A percentile compares a stretch with the other conserved stretches of the same genome.
Conservation (phyloP, 2,329 filamentous ascomycete genomes). For the Raffaelea albimanens region DNA sequence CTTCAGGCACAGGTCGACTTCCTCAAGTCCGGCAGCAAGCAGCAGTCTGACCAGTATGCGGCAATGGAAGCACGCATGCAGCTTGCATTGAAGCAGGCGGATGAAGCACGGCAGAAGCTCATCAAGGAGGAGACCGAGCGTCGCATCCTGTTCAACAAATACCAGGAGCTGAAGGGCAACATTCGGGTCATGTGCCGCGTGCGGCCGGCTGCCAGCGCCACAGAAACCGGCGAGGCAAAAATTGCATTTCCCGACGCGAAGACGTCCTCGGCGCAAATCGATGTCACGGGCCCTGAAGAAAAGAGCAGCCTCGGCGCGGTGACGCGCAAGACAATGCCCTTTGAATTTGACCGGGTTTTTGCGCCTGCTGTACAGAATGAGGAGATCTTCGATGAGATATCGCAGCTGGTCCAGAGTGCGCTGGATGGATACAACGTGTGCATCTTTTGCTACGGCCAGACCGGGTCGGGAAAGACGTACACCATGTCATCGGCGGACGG, state of each 20-base stretch:
- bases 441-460: constrained; percentile 98
- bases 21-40: constrained; percentile 80
- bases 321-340: constrained; percentile 70
- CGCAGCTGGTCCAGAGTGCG: constrained; percentile 90
- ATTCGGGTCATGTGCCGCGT: constrained; percentile 98
- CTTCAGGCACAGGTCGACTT: constrained; percentile 79
- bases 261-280: constrained; percentile 79
- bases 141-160: constrained; percentile 90
- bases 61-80: constrained; percentile 72
- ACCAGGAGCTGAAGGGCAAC: constrained; percentile 95
- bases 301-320: constrained; percentile 69
- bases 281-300: constrained; percentile 74
- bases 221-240: constrained; percentile 58
- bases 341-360: constrained; percentile 92
- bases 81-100: constrained; percentile 61
- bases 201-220: constrained; percentile 55
- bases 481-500: constrained; percentile 89
- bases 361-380: constrained; percentile 66
- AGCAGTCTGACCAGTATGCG: constrained; percentile 78
- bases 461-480: constrained; percentile 90
- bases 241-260: constrained; percentile 75
- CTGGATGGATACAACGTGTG: constrained; percentile 97
- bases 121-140: constrained; percentile 86
- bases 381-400: constrained; percentile 92
- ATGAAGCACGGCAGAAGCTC: constrained; percentile 68